These are phyloP conservation scores for Porosira glacialis DNA, from an alignment of 352 stramenopile genomes.

Conservation along the genomic window DNA sequence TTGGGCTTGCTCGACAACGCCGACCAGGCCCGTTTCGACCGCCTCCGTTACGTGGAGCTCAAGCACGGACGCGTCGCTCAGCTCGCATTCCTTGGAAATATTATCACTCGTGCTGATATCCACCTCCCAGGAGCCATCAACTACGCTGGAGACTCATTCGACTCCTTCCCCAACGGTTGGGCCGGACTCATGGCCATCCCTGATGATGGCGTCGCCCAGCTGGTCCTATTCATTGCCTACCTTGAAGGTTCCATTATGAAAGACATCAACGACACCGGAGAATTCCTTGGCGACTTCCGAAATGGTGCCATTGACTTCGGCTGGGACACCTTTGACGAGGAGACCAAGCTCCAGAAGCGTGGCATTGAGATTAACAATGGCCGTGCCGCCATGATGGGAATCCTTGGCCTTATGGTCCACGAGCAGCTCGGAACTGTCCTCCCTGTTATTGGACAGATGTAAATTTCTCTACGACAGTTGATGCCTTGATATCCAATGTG, in stretches of 20 bases:
- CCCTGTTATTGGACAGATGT: background rate
- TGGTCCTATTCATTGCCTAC: background rate
- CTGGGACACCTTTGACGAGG: conserved; percentile 6
- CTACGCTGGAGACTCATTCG: conserved; percentile 6
- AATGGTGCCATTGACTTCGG: conserved; percentile 7
- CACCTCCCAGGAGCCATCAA: conserved; percentile 4
- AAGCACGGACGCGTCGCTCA: conserved; percentile 7
- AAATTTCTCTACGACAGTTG: no score
- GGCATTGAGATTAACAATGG: conserved; percentile 6
- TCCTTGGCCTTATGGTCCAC: conserved; percentile 11
- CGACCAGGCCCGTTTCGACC: conserved; percentile 5
- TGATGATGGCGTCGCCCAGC: background rate
- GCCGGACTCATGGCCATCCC: conserved; percentile 3
- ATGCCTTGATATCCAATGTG: no score
- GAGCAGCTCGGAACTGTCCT: background rate
- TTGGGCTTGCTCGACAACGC: background rate
- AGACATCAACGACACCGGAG: background rate
- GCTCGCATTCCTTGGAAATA: conserved; percentile 3
- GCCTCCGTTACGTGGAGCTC: conserved; percentile 7
- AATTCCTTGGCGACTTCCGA: conserved; percentile 3
- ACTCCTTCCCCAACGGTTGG: conserved; percentile 5
- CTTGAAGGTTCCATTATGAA: background rate
- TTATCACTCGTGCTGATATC: background rate
- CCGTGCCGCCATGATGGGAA: conserved; percentile 6
- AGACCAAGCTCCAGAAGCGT: conserved; percentile 8